Base-by-base conservation (phyloP, 1,284 basidiomycete genomes). In the Malassezia nana region DNA sequence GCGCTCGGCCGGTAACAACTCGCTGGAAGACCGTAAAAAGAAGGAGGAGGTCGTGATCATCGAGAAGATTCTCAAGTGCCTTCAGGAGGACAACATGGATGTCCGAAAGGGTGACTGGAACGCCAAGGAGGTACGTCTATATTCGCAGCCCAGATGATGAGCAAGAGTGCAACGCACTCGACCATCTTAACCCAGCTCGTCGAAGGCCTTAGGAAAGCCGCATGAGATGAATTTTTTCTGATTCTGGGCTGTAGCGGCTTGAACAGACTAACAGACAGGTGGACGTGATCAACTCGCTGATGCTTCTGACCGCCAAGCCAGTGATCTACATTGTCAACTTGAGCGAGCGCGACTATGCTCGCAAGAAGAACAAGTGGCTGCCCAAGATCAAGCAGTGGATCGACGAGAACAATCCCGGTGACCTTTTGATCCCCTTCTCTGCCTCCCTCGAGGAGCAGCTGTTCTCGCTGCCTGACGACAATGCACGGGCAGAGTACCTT, bases 331-430 rank as follows among this genome's bases (percentile, higher is more conserved):
- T 99, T 43, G 89, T 98, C 76, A 99, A 99, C 78, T 78, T 99
- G 49, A 90, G 87, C 58, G 92, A 98, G 77, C 83, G 82, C 64
- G 94, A 99, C 77, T 99, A 89, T 72, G 78, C 89, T 55, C 84
- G 94, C 59, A 95, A 94, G 79, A 98, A 96, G 84, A 98, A 96
- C 81, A 98, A 96, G 80, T 98, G 92, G 90, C 78, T 98, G 25
- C 81, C 91, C 22, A 95, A 95, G 79, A 98, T 98, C 81, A 95
- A 96, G 76, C 86, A 79, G 24, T 99, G 94, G 92, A 95, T 99
- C 70, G 91, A 98, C 78, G 81, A 84, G 72, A 83, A 96, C 80
- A 98, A 96, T 78, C 84, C 91, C 1, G 94, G 94, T 56, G 94
- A 99, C 73, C 81, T 82, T 22, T 81, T 99, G 62, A 95, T 99